Evolutionary conservation across 2,329 filamentous ascomycete genomes (phyloP).

Genomic region (Colletotrichum agaves): DNA sequence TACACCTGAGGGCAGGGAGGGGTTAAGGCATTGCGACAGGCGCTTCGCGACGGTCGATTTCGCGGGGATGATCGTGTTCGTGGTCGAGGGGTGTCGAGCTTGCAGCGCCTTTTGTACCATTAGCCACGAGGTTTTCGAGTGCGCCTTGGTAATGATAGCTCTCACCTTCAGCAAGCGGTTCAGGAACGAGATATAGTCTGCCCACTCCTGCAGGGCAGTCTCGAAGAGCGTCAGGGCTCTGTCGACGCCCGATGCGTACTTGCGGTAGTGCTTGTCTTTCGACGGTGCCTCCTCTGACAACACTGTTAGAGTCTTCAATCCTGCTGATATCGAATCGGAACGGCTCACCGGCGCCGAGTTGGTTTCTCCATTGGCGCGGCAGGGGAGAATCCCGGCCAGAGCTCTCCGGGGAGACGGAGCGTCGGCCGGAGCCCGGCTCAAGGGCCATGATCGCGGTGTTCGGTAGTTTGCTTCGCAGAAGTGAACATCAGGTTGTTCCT

Average conservation of each 20-base stretch:
- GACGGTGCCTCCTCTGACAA: constrained; percentile 62
- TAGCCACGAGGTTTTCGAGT: neutral
- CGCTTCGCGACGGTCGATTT: constrained; percentile 88
- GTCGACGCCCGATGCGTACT: constrained; percentile 90
- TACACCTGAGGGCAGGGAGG: constrained; percentile 91
- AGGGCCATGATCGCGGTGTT: constrained; percentile 66
- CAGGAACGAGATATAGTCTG: constrained; percentile 98
- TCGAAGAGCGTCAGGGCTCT: constrained; percentile 91
- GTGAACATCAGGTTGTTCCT: constrained; percentile 30
- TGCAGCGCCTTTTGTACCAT: constrained; percentile 77
- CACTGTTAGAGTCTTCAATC: constrained; percentile 24
- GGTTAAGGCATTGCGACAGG: constrained; percentile 94
- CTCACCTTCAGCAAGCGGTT: constrained; percentile 87
- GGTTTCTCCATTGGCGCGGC: constrained; percentile 80
- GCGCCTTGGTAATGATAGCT: neutral
- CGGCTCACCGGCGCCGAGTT: constrained; percentile 77
- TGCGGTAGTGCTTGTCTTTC: constrained; percentile 79
- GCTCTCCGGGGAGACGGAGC: constrained; percentile 80
- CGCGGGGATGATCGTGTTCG: constrained; percentile 79
- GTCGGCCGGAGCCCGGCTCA: constrained; percentile 66
- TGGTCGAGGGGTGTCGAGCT: constrained; percentile 78
- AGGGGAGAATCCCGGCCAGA: constrained; percentile 84
- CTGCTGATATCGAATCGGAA: constrained; percentile 13
- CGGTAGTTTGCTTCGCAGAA: constrained; percentile 27
- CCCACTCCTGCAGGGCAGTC: constrained; percentile 95